Evolutionary conservation across 257 asterid genomes (phyloP).

Genomic region (Avicennia marina): DNA sequence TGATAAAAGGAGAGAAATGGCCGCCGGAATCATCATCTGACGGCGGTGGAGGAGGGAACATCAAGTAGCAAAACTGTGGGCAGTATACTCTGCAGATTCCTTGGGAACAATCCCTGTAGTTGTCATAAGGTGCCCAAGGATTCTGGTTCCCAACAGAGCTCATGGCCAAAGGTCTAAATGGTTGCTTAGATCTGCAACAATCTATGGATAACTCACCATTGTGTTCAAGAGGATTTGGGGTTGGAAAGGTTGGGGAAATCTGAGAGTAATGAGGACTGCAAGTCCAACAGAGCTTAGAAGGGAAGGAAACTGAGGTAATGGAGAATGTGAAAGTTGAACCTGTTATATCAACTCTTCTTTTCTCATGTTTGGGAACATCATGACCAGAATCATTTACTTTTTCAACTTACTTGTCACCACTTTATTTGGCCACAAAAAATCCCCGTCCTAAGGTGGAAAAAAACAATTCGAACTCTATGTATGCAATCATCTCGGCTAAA

Average conservation of each 20-base stretch:
- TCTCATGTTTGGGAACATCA: too few relatives aligned
- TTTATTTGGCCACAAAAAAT: too few relatives aligned
- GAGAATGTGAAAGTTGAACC: slow-evolving; percentile 30
- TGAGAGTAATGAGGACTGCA: slow-evolving; percentile 17
- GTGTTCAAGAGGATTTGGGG: too few relatives aligned
- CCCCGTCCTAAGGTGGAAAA: slow-evolving; percentile 3
- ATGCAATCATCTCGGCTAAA: background rate
- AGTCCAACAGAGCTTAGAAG: slow-evolving; percentile 38
- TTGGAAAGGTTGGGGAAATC: background rate
- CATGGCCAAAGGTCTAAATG: too few relatives aligned
- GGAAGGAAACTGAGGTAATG: slow-evolving; percentile 35
- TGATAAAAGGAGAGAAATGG: slow-evolving; percentile 55
- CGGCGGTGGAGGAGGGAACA: slow-evolving; percentile 80
- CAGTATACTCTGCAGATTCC: slow-evolving; percentile 80
- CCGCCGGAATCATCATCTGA: slow-evolving; percentile 33
- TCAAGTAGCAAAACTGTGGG: slow-evolving; percentile 75
- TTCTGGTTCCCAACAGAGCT: slow-evolving; percentile 46
- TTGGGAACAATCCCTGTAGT: slow-evolving; percentile 58
- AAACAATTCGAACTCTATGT: slow-evolving; percentile 14
- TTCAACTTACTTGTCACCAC: too few relatives aligned
- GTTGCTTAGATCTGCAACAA: slow-evolving; percentile 14
- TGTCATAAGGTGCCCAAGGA: slow-evolving; percentile 54
- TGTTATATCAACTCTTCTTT: too few relatives aligned
- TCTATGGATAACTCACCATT: too few relatives aligned
- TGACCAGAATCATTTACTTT: too few relatives aligned